Conservation (phyloP, 129 eudicot species). For the Gnaphalium uliginosum region DNA sequence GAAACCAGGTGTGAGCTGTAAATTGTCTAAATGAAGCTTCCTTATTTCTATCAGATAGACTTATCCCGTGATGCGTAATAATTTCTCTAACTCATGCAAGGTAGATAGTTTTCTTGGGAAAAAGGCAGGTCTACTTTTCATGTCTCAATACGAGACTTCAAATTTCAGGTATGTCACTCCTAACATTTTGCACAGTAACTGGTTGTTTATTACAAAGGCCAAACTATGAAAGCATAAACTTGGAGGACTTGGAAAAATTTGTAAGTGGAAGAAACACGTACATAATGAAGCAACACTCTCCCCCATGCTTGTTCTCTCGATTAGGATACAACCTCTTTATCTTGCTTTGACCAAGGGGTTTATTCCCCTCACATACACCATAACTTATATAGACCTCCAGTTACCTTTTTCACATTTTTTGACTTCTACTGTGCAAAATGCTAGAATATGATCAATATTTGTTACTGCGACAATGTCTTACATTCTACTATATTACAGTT, state of each 20-base stretch:
- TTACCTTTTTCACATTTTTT: not conserved
- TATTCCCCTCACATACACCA: not conserved
- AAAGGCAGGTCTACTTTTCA: conserved; percentile 1
- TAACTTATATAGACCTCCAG: not conserved
- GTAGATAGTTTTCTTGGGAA: not conserved
- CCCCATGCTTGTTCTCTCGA: not conserved
- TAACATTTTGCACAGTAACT: not conserved
- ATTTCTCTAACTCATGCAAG: too few relatives aligned
- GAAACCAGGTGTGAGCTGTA: not conserved
- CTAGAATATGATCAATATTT: not conserved
- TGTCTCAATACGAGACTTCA: not conserved
- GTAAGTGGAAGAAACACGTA: not conserved
- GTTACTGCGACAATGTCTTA: not conserved
- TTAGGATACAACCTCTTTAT: not conserved
- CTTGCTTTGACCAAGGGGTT: not conserved
- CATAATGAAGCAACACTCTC: not conserved
- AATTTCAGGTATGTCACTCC: not conserved
- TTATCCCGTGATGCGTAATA: too few relatives aligned
- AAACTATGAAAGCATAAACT: not conserved
- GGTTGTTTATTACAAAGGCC: conserved; percentile 4
- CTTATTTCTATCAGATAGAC: not conserved
- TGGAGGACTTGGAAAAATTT: not conserved
- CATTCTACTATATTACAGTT: not conserved
- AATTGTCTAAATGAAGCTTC: not conserved
- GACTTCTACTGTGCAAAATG: not conserved